phyloP scores from a whole-genome alignment of 805 yeast species.

The Naumovozyma dairenensis region DNA sequence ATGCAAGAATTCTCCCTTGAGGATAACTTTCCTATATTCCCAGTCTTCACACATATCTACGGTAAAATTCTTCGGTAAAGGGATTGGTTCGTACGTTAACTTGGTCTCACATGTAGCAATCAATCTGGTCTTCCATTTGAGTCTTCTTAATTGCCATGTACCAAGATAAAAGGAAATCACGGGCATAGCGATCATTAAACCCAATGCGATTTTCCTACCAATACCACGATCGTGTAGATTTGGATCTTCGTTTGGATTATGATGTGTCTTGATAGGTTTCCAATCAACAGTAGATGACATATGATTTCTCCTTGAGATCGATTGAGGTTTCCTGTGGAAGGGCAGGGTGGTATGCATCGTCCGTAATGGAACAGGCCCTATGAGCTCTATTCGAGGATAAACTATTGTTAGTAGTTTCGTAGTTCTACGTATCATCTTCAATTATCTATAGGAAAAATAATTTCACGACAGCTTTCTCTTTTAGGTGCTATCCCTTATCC shows the following conservation, averaged over 20 bases:
- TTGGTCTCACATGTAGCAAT: slow-evolving; percentile 78
- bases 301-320: slow-evolving; percentile 28
- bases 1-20: slow-evolving; percentile 73
- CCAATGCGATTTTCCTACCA: slow-evolving; percentile 29
- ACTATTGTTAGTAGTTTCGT: too few species aligned
- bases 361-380: too few species aligned
- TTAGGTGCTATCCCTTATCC: too few species aligned
- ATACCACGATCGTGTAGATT: slow-evolving; percentile 14
- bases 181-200: slow-evolving; percentile 61
- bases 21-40: slow-evolving; percentile 71
- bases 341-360: neutral
- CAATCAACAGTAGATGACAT: slow-evolving; percentile 74
- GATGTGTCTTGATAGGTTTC: slow-evolving; percentile 58
- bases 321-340: neutral
- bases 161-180: slow-evolving; percentile 77
- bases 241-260: slow-evolving; percentile 33
- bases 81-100: slow-evolving; percentile 60
- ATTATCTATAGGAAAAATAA: too few species aligned
- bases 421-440: too few species aligned
- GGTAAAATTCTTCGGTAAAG: slow-evolving; percentile 56
- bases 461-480: too few species aligned
- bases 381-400: too few species aligned
- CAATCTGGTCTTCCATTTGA: slow-evolving; percentile 79
- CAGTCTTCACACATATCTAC: slow-evolving; percentile 61
- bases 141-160: slow-evolving; percentile 81